These are phyloP conservation scores for Ramaria sp. DNA, from an alignment of 768 basidiomycete species.

Conservation along the genomic window DNA sequence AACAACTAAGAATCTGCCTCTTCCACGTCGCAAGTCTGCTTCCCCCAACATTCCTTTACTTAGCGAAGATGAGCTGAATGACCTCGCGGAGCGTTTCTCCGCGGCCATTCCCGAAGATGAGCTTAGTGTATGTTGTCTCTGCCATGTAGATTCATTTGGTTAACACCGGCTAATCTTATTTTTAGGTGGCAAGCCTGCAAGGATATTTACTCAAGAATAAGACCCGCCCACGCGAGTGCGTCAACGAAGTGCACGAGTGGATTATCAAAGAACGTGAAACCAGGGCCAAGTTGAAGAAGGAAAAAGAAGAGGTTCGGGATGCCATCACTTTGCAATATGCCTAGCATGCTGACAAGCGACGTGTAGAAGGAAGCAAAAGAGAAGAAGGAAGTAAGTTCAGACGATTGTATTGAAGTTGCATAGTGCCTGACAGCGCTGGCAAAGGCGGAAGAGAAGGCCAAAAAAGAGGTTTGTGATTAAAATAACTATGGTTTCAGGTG, in stretches of 20 bases:
- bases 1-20: conserved; percentile 47
- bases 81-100: conserved; percentile 72
- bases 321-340: neutral
- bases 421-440: neutral
- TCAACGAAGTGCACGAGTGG: conserved; percentile 71
- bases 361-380: conserved; percentile 68
- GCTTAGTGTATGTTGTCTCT: conserved; percentile 51
- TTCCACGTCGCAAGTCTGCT: conserved; percentile 50
- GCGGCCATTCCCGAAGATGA: conserved; percentile 80
- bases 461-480: conserved; percentile 42
- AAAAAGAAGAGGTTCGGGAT: conserved; percentile 44
- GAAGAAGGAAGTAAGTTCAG: conserved; percentile 46
- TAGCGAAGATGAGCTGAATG: conserved; percentile 64
- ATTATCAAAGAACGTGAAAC: conserved; percentile 72
- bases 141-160: neutral
- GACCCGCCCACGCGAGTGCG: conserved; percentile 78
- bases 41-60: conserved; percentile 56
- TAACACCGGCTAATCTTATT: neutral
- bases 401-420: conserved; percentile 4
- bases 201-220: conserved; percentile 85
- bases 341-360: conserved; percentile 5
- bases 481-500: neutral
- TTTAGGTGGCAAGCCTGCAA: conserved; percentile 70
- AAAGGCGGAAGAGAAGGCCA: conserved; percentile 49
- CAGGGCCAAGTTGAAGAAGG: conserved; percentile 71